Percentiles rank a stretch among this genome's conserved stretches.
Evolutionary conservation across 2,329 filamentous ascomycete species (phyloP).

Genomic region (Colletotrichum sp.): DNA sequence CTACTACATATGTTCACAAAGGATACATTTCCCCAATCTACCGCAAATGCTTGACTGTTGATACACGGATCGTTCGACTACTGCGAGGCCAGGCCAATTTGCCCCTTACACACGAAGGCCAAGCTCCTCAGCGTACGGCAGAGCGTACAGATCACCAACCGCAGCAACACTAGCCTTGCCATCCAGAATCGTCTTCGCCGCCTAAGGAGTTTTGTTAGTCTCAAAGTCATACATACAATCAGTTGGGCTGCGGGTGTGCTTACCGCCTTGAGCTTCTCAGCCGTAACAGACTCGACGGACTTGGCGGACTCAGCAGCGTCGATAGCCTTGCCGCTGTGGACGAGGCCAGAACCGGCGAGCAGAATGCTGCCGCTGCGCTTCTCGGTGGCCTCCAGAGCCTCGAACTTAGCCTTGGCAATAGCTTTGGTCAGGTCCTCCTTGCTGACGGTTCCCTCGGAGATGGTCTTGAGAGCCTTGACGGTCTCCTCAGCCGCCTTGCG

Average conservation of each 20-base stretch:
- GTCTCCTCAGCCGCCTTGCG: conserved; percentile 76
- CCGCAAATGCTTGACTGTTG: conserved; percentile 41
- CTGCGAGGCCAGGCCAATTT: conserved; percentile 23
- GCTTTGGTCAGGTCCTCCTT: conserved; percentile 93
- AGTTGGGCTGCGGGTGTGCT: conserved; percentile 38
- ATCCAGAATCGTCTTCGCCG: conserved; percentile 85
- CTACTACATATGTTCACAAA: conserved; percentile 53
- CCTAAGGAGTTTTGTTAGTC: conserved; percentile 56
- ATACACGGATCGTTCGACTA: conserved; percentile 38
- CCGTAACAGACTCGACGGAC: conserved; percentile 79
- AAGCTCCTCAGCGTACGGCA: conserved; percentile 93
- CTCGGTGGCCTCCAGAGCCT: conserved; percentile 82
- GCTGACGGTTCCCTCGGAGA: conserved; percentile 76
- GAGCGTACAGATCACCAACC: conserved; percentile 88
- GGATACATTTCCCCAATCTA: conserved; percentile 43
- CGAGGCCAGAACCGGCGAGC: conserved; percentile 81
- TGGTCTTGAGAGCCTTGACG: conserved; percentile 81
- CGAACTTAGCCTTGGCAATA: conserved; percentile 91
- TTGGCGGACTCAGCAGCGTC: conserved; percentile 83
- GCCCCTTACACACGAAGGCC: conserved; percentile 86
- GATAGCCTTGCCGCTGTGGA: conserved; percentile 82
- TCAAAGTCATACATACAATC: conserved; percentile 11
- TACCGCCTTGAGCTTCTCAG: conserved; percentile 86
- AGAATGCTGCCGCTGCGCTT: conserved; percentile 79
- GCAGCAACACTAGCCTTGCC: conserved; percentile 88